Base-by-base conservation (phyloP, 2,329 filamentous ascomycete genomes). In the Penicillium sp. region DNA sequence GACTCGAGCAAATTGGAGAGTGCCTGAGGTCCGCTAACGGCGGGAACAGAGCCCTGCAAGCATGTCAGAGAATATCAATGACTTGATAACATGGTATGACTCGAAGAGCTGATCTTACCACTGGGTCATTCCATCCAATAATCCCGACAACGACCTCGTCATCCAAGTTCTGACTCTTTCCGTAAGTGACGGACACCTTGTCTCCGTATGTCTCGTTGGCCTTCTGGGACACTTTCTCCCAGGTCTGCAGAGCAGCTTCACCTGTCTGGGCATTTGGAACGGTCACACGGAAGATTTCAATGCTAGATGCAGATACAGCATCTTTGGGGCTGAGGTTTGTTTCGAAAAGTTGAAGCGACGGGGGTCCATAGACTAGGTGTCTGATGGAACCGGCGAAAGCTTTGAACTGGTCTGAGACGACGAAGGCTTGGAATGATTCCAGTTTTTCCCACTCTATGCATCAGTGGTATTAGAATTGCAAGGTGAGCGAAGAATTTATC, bases 161-260 rank as follows among this genome's bases (percentile, higher is more conserved):
- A 2, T 57, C 46, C 10, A 58, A 55, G 37, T 58, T 60, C 41
- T 47, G 54, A 35, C 59, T 60, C 10, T 55, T 55, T 6, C 59
- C 59, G 14, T 50, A 55, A 10, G 46, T 14, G 27, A 58, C 24
- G 9, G 35, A 10, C 31, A 31, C 33, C 37, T 44, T 14, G 7
- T 40, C 49, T 39, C 35, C 33, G 18, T 40, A 39, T 10, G 7
- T 13, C 7, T 22, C 37, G n/a, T 40, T 31, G 1, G 37, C 35
- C 2, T 51, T 24, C 10, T 2, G 40, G 37, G 37, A 40, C 2
- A 58, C 14, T 6, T 31, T 18, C 16, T 53, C 40, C 59, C 55
- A 60, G 1, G n/a, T 37, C 13, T 49, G 5, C 14, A 51, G 13
- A n/a, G 51, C 46, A 4, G 13, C 41, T 9, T 46, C 18, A 14